These are phyloP conservation scores for Sporothrix schenckii DNA, from an alignment of 2,329 filamentous ascomycete genomes.

Conservation along the genomic window DNA sequence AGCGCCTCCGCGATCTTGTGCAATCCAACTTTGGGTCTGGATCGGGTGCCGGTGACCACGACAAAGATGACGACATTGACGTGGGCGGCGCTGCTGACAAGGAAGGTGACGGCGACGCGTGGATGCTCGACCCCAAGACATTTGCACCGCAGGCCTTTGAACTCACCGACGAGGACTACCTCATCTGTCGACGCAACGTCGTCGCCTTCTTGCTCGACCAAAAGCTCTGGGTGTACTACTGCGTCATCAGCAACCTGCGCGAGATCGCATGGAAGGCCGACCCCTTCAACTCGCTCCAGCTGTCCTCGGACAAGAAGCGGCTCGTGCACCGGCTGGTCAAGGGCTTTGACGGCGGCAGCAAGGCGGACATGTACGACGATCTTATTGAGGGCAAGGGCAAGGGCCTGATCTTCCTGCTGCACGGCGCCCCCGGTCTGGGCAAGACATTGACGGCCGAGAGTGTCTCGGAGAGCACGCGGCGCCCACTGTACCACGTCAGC, in stretches of 20 bases:
- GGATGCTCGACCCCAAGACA: conserved; percentile 21
- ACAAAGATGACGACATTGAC: background rate
- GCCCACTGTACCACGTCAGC: conserved; percentile 55
- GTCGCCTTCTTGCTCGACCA: conserved; percentile 26
- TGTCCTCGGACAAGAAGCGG: conserved; percentile 20
- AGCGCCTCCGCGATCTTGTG: conserved; percentile 25
- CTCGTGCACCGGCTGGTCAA: conserved; percentile 25
- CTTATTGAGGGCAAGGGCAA: conserved; percentile 28
- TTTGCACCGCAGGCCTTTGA: conserved; percentile 20
- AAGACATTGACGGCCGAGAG: conserved; percentile 42
- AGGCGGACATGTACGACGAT: conserved; percentile 27
- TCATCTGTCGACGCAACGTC: conserved; percentile 22
- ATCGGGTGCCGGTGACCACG: background rate
- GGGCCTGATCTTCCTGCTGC: conserved; percentile 25
- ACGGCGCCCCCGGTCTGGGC: conserved; percentile 26
- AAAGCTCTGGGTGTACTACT: conserved; percentile 24
- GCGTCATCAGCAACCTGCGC: conserved; percentile 24
- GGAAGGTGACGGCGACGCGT: background rate
- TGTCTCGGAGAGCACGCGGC: conserved; percentile 54
- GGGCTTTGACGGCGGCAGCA: conserved; percentile 23
- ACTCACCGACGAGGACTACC: conserved; percentile 27
- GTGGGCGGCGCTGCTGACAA: background rate
- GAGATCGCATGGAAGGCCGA: conserved; percentile 23
- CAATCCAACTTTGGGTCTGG: conserved; percentile 14
- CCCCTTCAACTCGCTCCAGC: conserved; percentile 25